A percentile compares a stretch with the other conserved stretches of the same genome.
Conservation (phyloP, 306 rosid species). For the Morella rubra region DNA sequence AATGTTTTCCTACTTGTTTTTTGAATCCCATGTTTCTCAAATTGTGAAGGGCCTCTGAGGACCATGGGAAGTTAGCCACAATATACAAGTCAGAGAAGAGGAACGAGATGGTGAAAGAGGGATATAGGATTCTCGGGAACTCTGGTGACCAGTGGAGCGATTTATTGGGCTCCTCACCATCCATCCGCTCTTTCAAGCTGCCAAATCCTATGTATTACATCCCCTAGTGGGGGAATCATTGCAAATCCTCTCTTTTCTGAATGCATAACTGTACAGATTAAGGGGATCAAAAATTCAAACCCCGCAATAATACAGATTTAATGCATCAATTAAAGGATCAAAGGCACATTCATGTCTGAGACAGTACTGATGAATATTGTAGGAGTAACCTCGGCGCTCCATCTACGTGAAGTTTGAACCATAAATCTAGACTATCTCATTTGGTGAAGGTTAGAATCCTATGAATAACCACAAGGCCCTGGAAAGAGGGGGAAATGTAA, state of each 20-base stretch:
- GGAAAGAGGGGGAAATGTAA: too few species aligned
- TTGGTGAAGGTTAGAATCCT: too few species aligned
- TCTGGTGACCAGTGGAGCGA: constrained; percentile 99
- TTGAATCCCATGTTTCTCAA: constrained; percentile 21
- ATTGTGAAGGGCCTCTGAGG: constrained; percentile 57
- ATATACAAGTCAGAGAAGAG: constrained; percentile 83
- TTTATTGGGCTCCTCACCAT: constrained; percentile 57
- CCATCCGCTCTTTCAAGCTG: constrained; percentile 83
- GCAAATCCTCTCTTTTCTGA: not conserved
- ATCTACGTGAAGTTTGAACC: too few species aligned
- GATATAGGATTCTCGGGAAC: constrained; percentile 75
- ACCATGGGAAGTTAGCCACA: constrained; percentile 60
- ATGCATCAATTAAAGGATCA: too few species aligned
- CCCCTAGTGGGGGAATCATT: constrained; percentile 33
- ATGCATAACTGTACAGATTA: not conserved
- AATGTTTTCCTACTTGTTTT: not conserved
- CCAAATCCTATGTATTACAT: constrained; percentile 96
- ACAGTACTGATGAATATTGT: too few species aligned
- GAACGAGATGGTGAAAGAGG: constrained; percentile 71
- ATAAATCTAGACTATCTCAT: too few species aligned
- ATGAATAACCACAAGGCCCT: too few species aligned
- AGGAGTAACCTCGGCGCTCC: too few species aligned
- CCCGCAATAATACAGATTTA: too few species aligned
- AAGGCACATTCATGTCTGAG: too few species aligned
- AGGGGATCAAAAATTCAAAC: not conserved